phyloP scores from a whole-genome alignment of 1,284 basidiomycete genomes.

The Pseudozyma tsukubaensis region DNA sequence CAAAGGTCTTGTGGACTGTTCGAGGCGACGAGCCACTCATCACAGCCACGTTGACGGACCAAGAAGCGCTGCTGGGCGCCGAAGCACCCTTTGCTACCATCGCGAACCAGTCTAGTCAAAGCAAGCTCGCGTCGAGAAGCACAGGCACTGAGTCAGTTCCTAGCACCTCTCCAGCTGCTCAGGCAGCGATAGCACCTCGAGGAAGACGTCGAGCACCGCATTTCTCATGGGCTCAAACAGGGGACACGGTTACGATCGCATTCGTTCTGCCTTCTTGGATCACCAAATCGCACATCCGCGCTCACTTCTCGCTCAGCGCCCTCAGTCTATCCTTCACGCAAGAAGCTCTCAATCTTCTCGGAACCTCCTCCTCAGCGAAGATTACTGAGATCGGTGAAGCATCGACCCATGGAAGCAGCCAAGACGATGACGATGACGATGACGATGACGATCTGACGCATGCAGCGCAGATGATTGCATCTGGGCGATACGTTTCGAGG shows the following conservation, averaged over 20 bases:
- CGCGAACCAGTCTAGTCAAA: neutral
- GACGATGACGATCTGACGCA: slow-evolving; percentile 22
- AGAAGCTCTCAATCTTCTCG: slow-evolving; percentile 51
- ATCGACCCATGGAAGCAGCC: neutral
- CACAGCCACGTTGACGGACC: slow-evolving; percentile 25
- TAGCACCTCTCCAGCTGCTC: slow-evolving; percentile 63
- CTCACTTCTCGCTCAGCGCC: slow-evolving; percentile 76
- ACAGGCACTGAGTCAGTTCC: neutral
- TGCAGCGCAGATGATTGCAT: slow-evolving; percentile 37
- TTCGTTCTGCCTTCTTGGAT: slow-evolving; percentile 79
- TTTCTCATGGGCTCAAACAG: slow-evolving; percentile 90
- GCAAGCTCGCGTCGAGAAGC: neutral
- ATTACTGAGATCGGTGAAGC: slow-evolving; percentile 74
- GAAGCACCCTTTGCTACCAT: slow-evolving; percentile 24
- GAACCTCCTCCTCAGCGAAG: slow-evolving; percentile 47
- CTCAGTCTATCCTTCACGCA: slow-evolving; percentile 76
- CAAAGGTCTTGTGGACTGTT: slow-evolving; percentile 18
- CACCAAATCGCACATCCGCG: slow-evolving; percentile 48
- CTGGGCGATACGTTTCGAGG: slow-evolving; percentile 45
- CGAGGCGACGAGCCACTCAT: slow-evolving; percentile 43
- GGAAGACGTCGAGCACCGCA: slow-evolving; percentile 37
- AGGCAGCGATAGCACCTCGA: neutral
- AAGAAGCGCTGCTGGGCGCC: slow-evolving; percentile 22
- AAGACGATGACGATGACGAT: slow-evolving; percentile 29
- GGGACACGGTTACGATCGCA: slow-evolving; percentile 82